Base-by-base conservation (phyloP, 192 early-diverging fungal species). In the Rhizophlyctis rosea region DNA sequence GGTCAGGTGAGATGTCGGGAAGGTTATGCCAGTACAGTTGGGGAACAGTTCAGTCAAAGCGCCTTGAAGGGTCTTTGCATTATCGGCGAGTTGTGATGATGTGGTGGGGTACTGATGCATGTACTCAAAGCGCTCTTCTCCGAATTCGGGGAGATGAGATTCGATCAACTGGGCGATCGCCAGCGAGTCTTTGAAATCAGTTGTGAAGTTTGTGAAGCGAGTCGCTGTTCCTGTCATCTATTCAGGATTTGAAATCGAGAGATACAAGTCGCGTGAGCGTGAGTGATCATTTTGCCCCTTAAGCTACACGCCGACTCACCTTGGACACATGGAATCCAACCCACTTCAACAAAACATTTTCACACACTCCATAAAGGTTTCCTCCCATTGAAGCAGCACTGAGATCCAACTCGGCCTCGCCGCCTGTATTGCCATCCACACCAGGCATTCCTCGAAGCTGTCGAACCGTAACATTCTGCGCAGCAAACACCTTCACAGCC, bases 321-420 rank as follows among this genome's bases (percentile, higher is more conserved):
- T 80, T 82, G 65, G 71, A 75, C 24, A 47, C 34, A 34, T 77
- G 71, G 50, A 71, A 72, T 33, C 65, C 53, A 7, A 61, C 67
- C 81, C 81, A 82, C 25, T 65, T 49, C 29, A 82, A 50, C 4
- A 82, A 69, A 1, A 75, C 44, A n/a, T 54, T 53, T 58, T 82
- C 81, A 14, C 57, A 57, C 3, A 58, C 63, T 2, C 63, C 60
- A 23, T 62, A 60, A 32, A 64, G 28, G 25, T 64, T 63, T 7
- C 62, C 63, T 63, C 69, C 65, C 27, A n/a, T n/a, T n/a, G n/a
- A n/a, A n/a, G n/a, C n/a, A n/a, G n/a, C n/a, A n/a, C n/a, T n/a
- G n/a, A n/a, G n/a, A n/a, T 50, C 36, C 31, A 76, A 35, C 18
- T 66, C 56, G 29, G 65, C 28, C 48, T 79, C 77, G n/a, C n/a